Percentiles rank a stretch among this genome's conserved stretches.
These are phyloP conservation scores for Blastobotrys attinorum DNA, from an alignment of 805 yeast genomes.

Conservation along the genomic window DNA sequence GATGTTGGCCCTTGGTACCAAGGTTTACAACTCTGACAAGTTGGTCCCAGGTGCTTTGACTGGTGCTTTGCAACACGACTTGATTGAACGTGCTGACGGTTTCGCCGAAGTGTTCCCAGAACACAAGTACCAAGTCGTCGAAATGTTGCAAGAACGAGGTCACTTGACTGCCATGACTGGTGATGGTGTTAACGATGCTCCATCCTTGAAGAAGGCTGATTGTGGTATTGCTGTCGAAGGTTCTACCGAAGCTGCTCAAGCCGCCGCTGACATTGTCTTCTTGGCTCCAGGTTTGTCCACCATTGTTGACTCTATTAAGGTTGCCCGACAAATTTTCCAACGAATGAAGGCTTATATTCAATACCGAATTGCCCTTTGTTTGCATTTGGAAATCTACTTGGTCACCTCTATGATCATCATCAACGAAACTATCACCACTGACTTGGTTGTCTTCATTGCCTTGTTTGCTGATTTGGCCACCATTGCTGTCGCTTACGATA, in stretches of 20 bases:
- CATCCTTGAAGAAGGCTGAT: conserved; percentile 92
- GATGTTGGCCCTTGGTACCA: conserved; percentile 93
- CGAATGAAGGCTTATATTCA: conserved; percentile 97
- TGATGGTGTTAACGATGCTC: conserved; percentile 98
- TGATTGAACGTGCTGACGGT: conserved; percentile 97
- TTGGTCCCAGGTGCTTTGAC: conserved; percentile 94
- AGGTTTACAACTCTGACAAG: conserved; percentile 95
- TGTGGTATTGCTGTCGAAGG: conserved; percentile 98
- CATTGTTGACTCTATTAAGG: conserved; percentile 88
- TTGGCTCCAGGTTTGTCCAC: conserved; percentile 94
- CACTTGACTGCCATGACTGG: conserved; percentile 98
- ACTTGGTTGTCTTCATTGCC: conserved; percentile 91
- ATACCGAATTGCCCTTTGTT: conserved; percentile 93
- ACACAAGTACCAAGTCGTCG: conserved; percentile 94
- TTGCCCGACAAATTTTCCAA: conserved; percentile 97
- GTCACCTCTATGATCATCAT: conserved; percentile 95
- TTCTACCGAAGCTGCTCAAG: conserved; percentile 95
- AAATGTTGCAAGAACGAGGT: conserved; percentile 91
- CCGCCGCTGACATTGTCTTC: conserved; percentile 95
- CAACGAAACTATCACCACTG: conserved; percentile 77
- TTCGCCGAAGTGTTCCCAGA: conserved; percentile 98
- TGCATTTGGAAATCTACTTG: conserved; percentile 89
- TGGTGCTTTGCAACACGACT: conserved; percentile 96
- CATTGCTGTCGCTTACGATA: conserved; percentile 93
- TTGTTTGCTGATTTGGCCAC: conserved; percentile 97